Evolutionary conservation across 257 asterid species (phyloP).

Genomic region (Ophiorrhiza pumila): DNA sequence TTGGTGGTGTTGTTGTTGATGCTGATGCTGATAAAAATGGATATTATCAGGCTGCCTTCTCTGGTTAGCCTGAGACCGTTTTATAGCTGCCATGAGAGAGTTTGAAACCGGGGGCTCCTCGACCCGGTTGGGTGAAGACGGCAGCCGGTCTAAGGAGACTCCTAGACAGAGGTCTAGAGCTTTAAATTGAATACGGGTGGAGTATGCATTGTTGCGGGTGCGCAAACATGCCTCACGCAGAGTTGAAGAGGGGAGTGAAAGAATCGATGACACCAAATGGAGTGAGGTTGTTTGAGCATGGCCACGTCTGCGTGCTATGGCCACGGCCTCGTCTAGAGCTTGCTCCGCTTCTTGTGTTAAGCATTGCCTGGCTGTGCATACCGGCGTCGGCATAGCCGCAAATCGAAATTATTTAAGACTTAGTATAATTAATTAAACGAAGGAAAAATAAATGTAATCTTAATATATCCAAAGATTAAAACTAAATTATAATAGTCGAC

Average conservation of each 20-base stretch:
- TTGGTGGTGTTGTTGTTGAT: conserved; percentile 50
- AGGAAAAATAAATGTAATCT: not conserved
- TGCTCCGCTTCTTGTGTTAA: conserved; percentile 62
- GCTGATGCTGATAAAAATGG: conserved; percentile 60
- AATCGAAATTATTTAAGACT: not conserved
- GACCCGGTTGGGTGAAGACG: conserved; percentile 38
- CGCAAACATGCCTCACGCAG: conserved; percentile 82
- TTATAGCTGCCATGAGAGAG: conserved; percentile 87
- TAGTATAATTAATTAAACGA: not conserved
- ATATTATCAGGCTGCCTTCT: conserved; percentile 82
- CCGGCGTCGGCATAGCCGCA: conserved; percentile 81
- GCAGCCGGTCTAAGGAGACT: conserved; percentile 69
- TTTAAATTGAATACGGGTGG: conserved; percentile 65
- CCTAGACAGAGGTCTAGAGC: conserved; percentile 80
- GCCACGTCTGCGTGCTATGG: conserved; percentile 80
- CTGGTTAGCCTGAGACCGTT: conserved; percentile 83
- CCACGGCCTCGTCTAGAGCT: conserved; percentile 79
- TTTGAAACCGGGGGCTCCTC: conserved; percentile 85
- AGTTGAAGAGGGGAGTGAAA: conserved; percentile 59
- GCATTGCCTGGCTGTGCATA: conserved; percentile 79
- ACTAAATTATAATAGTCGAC: too few relatives aligned
- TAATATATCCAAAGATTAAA: too few relatives aligned
- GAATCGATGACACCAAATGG: conserved; percentile 74
- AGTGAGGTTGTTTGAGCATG: conserved; percentile 92
- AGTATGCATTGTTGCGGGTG: conserved; percentile 60